Conservation (phyloP, 495 filamentous ascomycete species). For the Trichoderma gamsii region DNA sequence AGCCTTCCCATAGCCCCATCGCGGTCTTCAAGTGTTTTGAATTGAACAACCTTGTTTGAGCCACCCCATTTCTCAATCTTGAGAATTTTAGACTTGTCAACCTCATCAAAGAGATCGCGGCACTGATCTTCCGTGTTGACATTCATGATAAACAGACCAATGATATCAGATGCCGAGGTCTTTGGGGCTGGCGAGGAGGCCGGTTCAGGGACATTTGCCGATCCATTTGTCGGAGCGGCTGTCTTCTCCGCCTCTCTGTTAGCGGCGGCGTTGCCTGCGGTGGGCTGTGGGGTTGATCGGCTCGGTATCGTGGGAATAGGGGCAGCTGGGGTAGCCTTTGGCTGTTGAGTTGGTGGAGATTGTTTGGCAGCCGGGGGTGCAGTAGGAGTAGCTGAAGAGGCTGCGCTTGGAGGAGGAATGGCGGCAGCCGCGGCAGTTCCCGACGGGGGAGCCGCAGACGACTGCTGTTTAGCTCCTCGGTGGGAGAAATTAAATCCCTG, state of each 20-base stretch:
- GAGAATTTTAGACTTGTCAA: slow-evolving; percentile 70
- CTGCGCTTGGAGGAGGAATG: slow-evolving; percentile 24
- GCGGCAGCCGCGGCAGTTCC: slow-evolving; percentile 28
- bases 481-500: slow-evolving; percentile 99
- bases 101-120: slow-evolving; percentile 70
- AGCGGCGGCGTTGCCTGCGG: slow-evolving; percentile 42
- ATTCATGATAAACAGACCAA: slow-evolving; percentile 79
- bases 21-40: slow-evolving; percentile 69
- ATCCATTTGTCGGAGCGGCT: slow-evolving; percentile 33
- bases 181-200: slow-evolving; percentile 40
- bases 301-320: slow-evolving; percentile 23
- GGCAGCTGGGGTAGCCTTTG: slow-evolving; percentile 30
- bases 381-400: slow-evolving; percentile 35
- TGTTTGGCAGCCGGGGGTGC: slow-evolving; percentile 29
- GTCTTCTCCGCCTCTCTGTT: slow-evolving; percentile 25
- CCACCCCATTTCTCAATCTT: slow-evolving; percentile 72
- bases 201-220: slow-evolving; percentile 42
- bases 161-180: slow-evolving; percentile 44
- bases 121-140: slow-evolving; percentile 70
- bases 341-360: slow-evolving; percentile 29
- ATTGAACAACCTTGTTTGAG: slow-evolving; percentile 73
- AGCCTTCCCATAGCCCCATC: slow-evolving; percentile 66
- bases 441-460: slow-evolving; percentile 26
- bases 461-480: slow-evolving; percentile 57
- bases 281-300: slow-evolving; percentile 33